Evolutionary conservation across 257 asterid genomes (phyloP).

Genomic region (Forsythia suspensa): DNA sequence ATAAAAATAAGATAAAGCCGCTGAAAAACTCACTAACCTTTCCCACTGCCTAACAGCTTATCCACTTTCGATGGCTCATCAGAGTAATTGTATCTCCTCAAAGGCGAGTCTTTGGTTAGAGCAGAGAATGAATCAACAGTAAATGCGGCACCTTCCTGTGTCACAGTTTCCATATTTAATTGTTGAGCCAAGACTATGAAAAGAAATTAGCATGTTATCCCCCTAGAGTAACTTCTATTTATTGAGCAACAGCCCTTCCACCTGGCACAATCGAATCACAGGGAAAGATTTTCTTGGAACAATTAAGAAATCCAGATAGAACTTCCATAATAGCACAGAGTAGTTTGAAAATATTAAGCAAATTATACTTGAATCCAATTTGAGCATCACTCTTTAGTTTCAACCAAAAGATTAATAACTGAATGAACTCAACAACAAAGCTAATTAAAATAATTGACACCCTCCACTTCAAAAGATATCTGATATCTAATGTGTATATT

Average conservation of each 20-base stretch:
- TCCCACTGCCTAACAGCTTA: constrained; percentile 71
- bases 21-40: constrained; percentile 47
- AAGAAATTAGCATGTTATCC: not conserved
- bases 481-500: constrained; percentile 21
- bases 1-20: constrained; percentile 1
- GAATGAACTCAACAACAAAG: not conserved
- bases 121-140: constrained; percentile 65
- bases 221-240: not conserved
- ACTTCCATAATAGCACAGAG: not conserved
- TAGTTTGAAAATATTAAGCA: not conserved
- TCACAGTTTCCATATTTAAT: constrained; percentile 25
- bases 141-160: constrained; percentile 67
- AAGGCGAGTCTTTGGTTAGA: constrained; percentile 47
- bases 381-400: not conserved
- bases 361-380: not conserved
- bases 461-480: constrained; percentile 24
- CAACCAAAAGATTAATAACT: not conserved
- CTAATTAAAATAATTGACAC: constrained; percentile 6
- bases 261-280: not conserved
- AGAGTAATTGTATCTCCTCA: constrained; percentile 34
- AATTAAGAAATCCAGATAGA: not conserved
- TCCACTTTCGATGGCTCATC: constrained; percentile 68
- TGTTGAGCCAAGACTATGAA: constrained; percentile 15
- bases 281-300: not conserved
- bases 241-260: not conserved